Conservation (phyloP, 2,329 filamentous ascomycete genomes). For the Sporothrix luriei region DNA sequence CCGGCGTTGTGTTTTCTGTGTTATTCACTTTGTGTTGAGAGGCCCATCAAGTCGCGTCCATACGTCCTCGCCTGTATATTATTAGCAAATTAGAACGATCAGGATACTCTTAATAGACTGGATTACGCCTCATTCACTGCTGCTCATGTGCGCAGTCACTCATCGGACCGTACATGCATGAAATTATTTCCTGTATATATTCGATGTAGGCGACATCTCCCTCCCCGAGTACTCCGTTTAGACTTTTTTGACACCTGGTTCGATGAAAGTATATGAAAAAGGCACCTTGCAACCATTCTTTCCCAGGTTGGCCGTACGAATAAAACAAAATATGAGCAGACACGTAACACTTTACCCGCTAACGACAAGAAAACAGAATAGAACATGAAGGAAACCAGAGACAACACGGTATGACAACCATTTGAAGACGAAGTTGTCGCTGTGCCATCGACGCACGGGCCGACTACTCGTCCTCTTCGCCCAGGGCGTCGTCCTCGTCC, state of each 20-base stretch:
- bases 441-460: too few relatives aligned
- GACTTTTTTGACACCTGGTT: constrained; percentile 13
- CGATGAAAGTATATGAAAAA: not conserved
- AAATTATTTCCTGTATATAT: not conserved
- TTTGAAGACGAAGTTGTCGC: not conserved
- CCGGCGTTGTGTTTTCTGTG: constrained; percentile 12
- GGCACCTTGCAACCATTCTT: not conserved
- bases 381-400: not conserved
- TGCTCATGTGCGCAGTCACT: not conserved
- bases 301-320: not conserved
- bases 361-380: not conserved
- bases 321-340: not conserved
- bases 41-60: not conserved
- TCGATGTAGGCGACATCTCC: not conserved
- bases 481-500: constrained; percentile 50
- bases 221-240: constrained; percentile 13
- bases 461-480: constrained; percentile 48
- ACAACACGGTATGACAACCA: not conserved
- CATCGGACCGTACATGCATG: not conserved
- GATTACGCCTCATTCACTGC: not conserved
- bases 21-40: not conserved
- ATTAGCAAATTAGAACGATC: not conserved
- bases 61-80: constrained; percentile 10
- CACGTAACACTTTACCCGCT: constrained; percentile 6
- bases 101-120: constrained; percentile 14